These are phyloP conservation scores for Kluyveromyces marxianus DNA, from an alignment of 1,139 yeast species.

Conservation along the genomic window DNA sequence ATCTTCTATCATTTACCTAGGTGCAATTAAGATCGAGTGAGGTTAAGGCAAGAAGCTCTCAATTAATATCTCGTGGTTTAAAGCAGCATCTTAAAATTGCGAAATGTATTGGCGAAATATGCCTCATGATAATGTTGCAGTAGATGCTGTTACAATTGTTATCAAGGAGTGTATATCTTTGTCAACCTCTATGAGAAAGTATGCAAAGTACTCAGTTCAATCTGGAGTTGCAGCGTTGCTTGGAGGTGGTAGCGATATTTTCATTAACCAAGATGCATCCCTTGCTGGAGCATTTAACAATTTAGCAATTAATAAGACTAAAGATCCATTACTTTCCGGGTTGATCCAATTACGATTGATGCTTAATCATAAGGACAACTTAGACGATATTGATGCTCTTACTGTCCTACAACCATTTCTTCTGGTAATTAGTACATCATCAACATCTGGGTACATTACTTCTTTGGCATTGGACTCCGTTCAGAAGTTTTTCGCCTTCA, in stretches of 20 bases:
- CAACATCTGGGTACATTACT: constrained; percentile 83
- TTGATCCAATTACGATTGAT: constrained; percentile 73
- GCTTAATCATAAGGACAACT: constrained; percentile 47
- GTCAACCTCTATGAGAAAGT: constrained; percentile 86
- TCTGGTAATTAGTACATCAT: constrained; percentile 74
- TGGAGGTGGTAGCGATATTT: constrained; percentile 44
- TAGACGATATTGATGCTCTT: constrained; percentile 58
- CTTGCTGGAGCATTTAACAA: constrained; percentile 22
- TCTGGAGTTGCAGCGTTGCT: constrained; percentile 86
- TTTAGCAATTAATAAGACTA: constrained; percentile 26
- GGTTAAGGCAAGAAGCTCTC: too few relatives aligned
- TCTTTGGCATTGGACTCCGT: constrained; percentile 72
- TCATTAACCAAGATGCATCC: constrained; percentile 37
- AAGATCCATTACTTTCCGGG: constrained; percentile 68
- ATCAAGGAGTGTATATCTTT: constrained; percentile 83
- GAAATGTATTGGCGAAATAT: not conserved
- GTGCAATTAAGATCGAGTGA: too few relatives aligned
- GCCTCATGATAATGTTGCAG: constrained; percentile 22
- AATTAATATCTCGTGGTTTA: not conserved
- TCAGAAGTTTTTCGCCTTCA: constrained; percentile 59
- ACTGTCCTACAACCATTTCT: constrained; percentile 81
- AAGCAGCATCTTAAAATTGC: not conserved
- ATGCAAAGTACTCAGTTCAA: constrained; percentile 64
- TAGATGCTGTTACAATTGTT: constrained; percentile 78
- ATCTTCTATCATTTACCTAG: too few relatives aligned